Percentiles rank a stretch among this genome's conserved stretches.
phyloP scores from a whole-genome alignment of 768 basidiomycete species.

The Crucibulum laeve region DNA sequence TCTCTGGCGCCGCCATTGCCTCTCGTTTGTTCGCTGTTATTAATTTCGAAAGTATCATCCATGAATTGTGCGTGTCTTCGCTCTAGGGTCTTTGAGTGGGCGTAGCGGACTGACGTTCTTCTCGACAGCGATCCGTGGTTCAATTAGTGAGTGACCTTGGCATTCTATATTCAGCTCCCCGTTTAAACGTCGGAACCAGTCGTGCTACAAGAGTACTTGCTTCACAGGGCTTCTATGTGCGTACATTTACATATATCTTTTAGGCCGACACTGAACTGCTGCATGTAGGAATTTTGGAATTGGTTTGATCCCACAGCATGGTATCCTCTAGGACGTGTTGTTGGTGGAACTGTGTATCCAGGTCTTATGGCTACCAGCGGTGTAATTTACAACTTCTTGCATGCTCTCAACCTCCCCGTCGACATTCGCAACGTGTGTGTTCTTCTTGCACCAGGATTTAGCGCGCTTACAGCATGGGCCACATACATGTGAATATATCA shows the following conservation, averaged over 20 bases:
- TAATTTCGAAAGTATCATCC: constrained; percentile 98
- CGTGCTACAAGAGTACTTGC: constrained; percentile 92
- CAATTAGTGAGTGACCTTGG: constrained; percentile 74
- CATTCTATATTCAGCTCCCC: constrained; percentile 10
- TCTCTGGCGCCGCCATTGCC: constrained; percentile 91
- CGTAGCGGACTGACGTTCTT: constrained; percentile 9
- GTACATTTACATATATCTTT: constrained; percentile 19
- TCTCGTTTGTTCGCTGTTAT: constrained; percentile 96
- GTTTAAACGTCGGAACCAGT: constrained; percentile 35
- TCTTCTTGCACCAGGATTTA: constrained; percentile 93
- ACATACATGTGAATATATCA: constrained; percentile 79
- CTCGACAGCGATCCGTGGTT: constrained; percentile 91
- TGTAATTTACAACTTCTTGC: constrained; percentile 91
- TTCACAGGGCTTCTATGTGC: constrained; percentile 91
- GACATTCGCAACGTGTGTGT: constrained; percentile 98
- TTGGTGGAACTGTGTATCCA: constrained; percentile 97
- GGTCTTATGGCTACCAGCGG: constrained; percentile 98
- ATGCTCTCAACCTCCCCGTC: constrained; percentile 87
- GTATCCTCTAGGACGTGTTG: constrained; percentile 98
- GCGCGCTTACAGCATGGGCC: constrained; percentile 93
- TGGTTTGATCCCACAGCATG: constrained; percentile 99
- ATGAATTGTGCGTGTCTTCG: constrained; percentile 81
- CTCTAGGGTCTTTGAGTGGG: constrained; percentile 2
- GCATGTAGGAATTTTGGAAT: constrained; percentile 94
- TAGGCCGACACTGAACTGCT: constrained; percentile 2